Evolutionary conservation across 2,329 filamentous ascomycete species (phyloP).

Genomic region (Davidsoniella virescens): DNA sequence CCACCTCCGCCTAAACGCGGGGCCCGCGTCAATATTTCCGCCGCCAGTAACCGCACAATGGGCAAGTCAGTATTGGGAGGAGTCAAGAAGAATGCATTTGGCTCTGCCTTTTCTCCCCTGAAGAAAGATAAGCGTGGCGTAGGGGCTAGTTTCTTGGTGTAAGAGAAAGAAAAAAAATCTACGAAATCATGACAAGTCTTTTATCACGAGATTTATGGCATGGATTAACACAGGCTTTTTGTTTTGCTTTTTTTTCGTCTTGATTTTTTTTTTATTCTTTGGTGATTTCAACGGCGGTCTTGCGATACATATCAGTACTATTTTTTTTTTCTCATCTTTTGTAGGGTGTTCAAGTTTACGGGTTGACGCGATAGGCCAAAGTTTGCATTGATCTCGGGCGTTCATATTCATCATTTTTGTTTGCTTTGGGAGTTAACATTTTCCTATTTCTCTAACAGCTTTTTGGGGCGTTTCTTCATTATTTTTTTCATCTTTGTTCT

Average conservation of each 20-base stretch:
- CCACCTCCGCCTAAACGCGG: constrained; percentile 5
- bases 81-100: constrained; percentile 26
- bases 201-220: neutral
- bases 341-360: no score
- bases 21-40: constrained; percentile 12
- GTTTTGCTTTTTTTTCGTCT: constrained; percentile 1
- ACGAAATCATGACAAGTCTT: neutral
- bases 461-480: no score
- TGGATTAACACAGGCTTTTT: neutral
- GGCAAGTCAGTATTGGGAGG: constrained; percentile 15
- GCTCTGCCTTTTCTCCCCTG: constrained; percentile 49
- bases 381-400: no score
- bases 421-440: no score
- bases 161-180: constrained; percentile 2
- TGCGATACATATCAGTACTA: neutral
- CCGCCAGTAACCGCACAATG: constrained; percentile 2
- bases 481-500: neutral
- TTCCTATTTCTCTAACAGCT: no score
- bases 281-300: neutral
- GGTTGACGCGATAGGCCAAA: no score
- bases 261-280: neutral
- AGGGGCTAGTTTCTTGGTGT: constrained; percentile 43
- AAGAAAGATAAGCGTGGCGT: constrained; percentile 52
- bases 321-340: no score
- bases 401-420: no score